These are phyloP conservation scores for Fistulinella prunicolor DNA, from an alignment of 768 basidiomycete species.

Conservation along the genomic window DNA sequence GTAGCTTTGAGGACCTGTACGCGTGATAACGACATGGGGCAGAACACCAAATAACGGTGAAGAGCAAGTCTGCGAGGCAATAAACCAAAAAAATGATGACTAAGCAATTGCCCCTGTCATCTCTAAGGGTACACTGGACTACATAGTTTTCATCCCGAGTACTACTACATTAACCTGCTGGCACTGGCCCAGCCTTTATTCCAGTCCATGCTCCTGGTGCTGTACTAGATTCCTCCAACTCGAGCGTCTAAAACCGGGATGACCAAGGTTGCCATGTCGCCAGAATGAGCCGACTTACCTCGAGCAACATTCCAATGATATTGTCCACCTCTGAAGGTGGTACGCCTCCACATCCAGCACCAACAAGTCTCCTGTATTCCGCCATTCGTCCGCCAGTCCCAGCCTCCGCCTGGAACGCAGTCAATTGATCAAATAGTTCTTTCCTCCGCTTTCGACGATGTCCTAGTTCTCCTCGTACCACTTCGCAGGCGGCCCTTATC, in stretches of 20 bases:
- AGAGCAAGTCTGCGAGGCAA: too few species aligned
- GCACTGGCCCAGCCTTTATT: slow-evolving; percentile 21
- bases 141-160: too few species aligned
- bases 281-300: slow-evolving; percentile 46
- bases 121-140: background rate
- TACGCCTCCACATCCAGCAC: slow-evolving; percentile 86
- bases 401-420: slow-evolving; percentile 81
- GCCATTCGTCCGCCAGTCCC: slow-evolving; percentile 88
- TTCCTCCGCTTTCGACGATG: slow-evolving; percentile 67
- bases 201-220: slow-evolving; percentile 44
- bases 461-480: slow-evolving; percentile 60
- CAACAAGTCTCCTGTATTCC: slow-evolving; percentile 86
- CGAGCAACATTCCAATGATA: slow-evolving; percentile 79
- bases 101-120: slow-evolving; percentile 14
- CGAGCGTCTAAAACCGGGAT: slow-evolving; percentile 56
- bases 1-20: slow-evolving; percentile 44
- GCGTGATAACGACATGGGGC: slow-evolving; percentile 31
- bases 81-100: slow-evolving; percentile 14
- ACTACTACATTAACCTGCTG: slow-evolving; percentile 17
- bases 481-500: slow-evolving; percentile 53
- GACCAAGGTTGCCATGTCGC: background rate
- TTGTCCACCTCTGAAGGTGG: slow-evolving; percentile 85
- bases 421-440: slow-evolving; percentile 70
- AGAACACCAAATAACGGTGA: background rate
- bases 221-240: slow-evolving; percentile 76